Conservation (phyloP, 495 filamentous ascomycete species). For the Xylaria flabelliformis region DNA sequence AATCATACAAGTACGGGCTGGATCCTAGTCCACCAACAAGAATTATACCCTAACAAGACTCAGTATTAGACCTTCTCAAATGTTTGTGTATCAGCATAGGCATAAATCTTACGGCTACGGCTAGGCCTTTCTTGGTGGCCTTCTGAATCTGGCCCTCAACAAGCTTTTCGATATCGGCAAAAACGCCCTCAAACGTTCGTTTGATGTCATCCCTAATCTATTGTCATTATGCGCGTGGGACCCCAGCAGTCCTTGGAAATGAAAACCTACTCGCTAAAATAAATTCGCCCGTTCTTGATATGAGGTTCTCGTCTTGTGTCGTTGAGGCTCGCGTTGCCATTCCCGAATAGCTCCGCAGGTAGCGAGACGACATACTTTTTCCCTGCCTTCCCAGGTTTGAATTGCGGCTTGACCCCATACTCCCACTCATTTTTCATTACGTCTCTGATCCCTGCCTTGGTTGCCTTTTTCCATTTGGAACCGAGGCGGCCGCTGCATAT, state of each 20-base stretch:
- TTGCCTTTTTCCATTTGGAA: constrained; percentile 23
- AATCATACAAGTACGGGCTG: constrained; percentile 33
- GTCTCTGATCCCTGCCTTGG: constrained; percentile 24
- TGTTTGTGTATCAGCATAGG: neutral
- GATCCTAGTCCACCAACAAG: constrained; percentile 39
- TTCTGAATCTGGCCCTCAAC: constrained; percentile 20
- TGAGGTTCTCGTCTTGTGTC: constrained; percentile 26
- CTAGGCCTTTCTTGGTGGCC: neutral
- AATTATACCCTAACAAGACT: constrained; percentile 30
- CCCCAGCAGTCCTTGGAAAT: too few species aligned
- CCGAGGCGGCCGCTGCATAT: constrained; percentile 30
- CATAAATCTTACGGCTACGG: constrained; percentile 17
- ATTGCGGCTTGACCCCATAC: constrained; percentile 33
- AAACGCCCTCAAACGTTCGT: constrained; percentile 14
- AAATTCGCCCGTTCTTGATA: constrained; percentile 26
- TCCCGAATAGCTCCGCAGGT: constrained; percentile 24
- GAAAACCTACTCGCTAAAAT: constrained; percentile 23
- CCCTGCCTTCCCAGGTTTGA: constrained; percentile 14
- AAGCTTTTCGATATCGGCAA: constrained; percentile 18
- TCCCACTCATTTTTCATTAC: constrained; percentile 41
- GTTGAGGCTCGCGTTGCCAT: neutral
- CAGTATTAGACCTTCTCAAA: neutral
- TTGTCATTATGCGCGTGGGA: neutral
- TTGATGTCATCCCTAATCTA: constrained; percentile 10
- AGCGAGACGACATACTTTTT: constrained; percentile 29